phyloP scores from a whole-genome alignment of 164 flowering plant species.

The Dillenia turbinata region DNA sequence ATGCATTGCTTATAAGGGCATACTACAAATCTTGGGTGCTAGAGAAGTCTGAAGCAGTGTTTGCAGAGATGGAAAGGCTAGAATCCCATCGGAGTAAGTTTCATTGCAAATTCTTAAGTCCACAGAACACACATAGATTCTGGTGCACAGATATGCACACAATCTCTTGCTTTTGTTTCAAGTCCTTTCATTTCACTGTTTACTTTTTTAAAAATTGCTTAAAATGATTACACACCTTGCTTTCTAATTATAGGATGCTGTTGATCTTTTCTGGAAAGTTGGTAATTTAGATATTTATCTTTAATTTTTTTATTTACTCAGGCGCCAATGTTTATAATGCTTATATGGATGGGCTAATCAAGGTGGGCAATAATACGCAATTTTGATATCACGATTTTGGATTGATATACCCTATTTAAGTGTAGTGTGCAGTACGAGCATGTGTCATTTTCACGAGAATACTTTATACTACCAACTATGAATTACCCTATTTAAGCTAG shows the following conservation, averaged over 20 bases:
- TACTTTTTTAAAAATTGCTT: too few species aligned
- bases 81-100: conserved; percentile 59
- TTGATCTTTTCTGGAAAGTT: neutral
- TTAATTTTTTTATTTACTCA: conserved; percentile 17
- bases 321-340: conserved; percentile 81
- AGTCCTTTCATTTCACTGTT: too few species aligned
- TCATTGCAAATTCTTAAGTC: neutral
- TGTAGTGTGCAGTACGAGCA: too few species aligned
- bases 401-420: too few species aligned
- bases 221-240: neutral
- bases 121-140: too few species aligned
- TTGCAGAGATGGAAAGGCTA: conserved; percentile 60
- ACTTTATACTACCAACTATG: too few species aligned
- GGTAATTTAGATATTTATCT: conserved; percentile 5
- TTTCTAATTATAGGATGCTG: neutral
- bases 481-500: too few species aligned
- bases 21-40: conserved; percentile 54
- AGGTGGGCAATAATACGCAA: conserved; percentile 50
- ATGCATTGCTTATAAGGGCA: conserved; percentile 73
- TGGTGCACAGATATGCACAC: too few species aligned
- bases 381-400: too few species aligned
- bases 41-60: conserved; percentile 74
- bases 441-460: too few species aligned
- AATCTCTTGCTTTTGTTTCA: too few species aligned
- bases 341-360: conserved; percentile 73